Base-by-base conservation (phyloP, 495 filamentous ascomycete genomes). In the Xylaria castorea region DNA sequence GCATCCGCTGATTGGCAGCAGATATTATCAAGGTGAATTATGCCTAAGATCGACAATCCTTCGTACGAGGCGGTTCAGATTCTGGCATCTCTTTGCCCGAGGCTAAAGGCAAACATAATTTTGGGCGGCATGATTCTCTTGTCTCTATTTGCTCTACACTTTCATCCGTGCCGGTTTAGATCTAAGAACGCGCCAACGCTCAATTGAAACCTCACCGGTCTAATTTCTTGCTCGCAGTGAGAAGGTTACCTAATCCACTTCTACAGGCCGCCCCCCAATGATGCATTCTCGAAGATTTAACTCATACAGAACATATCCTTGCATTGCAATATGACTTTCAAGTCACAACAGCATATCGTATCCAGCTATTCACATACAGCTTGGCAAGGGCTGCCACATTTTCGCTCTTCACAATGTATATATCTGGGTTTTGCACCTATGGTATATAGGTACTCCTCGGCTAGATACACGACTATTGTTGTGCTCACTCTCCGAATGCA, bases 31-130 rank as follows among this genome's bases (percentile, higher is more conserved):
- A 20, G 14, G 16, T 22, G 22, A 64, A 44, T 64, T 27, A 42
- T 25, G 61, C 61, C 61, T 36, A 22, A 63, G 61, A 27, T 42
- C 22, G n/a, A 63, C 34, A 40, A 38, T 40, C 32, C 25, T 46
- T 22, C 42, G 48, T 16, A 30, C 46, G 34, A 55, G 32, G 46
- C 34, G 22, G 62, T 9, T 25, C 18, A 32, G 30, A 36, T 34
- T 36, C 5, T 61, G 25, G 18, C 32, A 30, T 55, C 22, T 40
- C 12, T 61, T 63, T 22, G 11, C 61, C 20, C 58, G 20, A 61
- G n/a, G 61, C 61, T 44, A 40, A 63, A 63, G 61, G 61, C 38
- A 44, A 63, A 44, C n/a, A 0, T 38, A 22, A 63, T 22, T 44
- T n/a, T 25, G 38, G 3, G 38, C 38, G 4, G 22, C 12, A 18